phyloP scores from a whole-genome alignment of 768 basidiomycete genomes.

The Artomyces pyxidatus region DNA sequence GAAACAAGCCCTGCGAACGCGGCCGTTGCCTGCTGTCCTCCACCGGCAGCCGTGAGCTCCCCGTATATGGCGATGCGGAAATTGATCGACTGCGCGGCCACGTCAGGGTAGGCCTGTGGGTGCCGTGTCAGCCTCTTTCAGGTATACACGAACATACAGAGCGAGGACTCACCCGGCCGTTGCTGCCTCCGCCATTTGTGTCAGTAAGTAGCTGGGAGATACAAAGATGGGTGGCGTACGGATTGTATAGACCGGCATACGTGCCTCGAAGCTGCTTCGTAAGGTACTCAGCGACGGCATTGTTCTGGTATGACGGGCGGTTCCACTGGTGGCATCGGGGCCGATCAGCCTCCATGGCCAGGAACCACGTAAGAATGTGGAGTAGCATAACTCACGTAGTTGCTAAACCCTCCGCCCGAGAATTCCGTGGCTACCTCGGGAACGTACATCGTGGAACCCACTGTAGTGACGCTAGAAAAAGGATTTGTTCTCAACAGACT shows the following conservation, averaged over 20 bases:
- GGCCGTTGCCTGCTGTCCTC: conserved; percentile 54
- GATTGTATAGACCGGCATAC: conserved; percentile 49
- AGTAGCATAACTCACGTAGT: conserved; percentile 52
- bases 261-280: conserved; percentile 31
- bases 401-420: conserved; percentile 71
- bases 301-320: conserved; percentile 44
- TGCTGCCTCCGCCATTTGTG: not conserved
- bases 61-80: conserved; percentile 40
- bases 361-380: not conserved
- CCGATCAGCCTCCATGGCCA: not conserved
- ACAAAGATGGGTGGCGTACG: conserved; percentile 14
- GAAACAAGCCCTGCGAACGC: conserved; percentile 43
- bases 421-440: conserved; percentile 54
- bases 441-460: conserved; percentile 52
- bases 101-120: conserved; percentile 52
- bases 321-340: conserved; percentile 32
- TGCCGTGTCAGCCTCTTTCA: no score
- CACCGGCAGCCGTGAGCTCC: conserved; percentile 27
- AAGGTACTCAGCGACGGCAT: conserved; percentile 35
- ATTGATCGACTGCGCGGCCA: conserved; percentile 41
- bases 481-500: no score
- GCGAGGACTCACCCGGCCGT: conserved; percentile 38
- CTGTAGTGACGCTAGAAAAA: conserved; percentile 49
- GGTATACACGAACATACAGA: no score
- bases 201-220: conserved; percentile 23